Base-by-base conservation (phyloP, 2,329 filamentous ascomycete species). In the Zarea fungicola region DNA sequence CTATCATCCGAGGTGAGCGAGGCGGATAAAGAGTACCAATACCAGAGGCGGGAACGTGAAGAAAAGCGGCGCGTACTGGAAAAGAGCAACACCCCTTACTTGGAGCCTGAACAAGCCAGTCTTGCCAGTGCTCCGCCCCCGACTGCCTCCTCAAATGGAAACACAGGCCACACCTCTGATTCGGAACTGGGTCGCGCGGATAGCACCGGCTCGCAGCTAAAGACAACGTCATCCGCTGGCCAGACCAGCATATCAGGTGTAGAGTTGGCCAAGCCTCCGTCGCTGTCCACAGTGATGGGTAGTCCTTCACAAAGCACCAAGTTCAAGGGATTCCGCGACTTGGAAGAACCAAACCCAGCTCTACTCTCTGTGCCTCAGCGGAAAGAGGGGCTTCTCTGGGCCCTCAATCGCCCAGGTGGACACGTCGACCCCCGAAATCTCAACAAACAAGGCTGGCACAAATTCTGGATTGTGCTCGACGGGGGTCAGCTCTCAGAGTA, bases 401-500 rank as follows among this genome's bases (percentile, higher is more conserved):
- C 95, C 22, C 72, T 97, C 37, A 97, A 92, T 62, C 82, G 89
- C 54, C 92, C 92, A 3, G 91, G 91, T 16, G 92, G 89, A 50
- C 93, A 99, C 65, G 91, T 93, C 23, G 95, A 99, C 65, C 93
- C 93, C 9, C 89, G 93, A 58, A 91, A 89, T 16, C 75, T 99
- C 58, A 97, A 96, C 63, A 96, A 97, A 65, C 90, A 95, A 67
- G 91, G 89, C 43, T 99, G 93, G 93, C 93, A 99, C 67, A 99
- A 99, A 88, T 99, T 97, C 69, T 99, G 93, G 93, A 95, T 99
- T 55, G 93, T 99, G 2, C 76, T 99, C 37, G 95, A 97, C 64
- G 91, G 96, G 67, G 93, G 93, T 21, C 96, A 93, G 64, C 77
- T 99, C 14, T 96, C 92, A 2, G 93, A 99, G 63, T 99, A 99